Evolutionary conservation across 805 yeast species (phyloP).

Genomic region (Yamadazyma insecticola): DNA sequence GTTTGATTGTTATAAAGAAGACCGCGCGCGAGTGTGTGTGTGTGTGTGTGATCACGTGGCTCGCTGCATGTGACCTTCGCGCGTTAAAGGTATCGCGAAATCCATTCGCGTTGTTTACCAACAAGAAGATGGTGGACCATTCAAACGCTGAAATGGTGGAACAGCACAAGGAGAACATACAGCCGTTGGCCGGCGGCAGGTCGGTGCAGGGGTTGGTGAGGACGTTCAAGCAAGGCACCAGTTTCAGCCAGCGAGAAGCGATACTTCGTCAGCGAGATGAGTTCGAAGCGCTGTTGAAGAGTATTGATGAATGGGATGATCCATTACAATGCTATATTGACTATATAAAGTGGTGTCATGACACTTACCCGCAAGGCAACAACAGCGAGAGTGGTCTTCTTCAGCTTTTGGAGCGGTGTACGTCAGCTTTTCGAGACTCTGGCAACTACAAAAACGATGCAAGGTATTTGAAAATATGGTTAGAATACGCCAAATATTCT

Average conservation of each 20-base stretch:
- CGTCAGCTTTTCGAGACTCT: slow-evolving; percentile 61
- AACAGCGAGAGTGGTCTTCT: slow-evolving; percentile 63
- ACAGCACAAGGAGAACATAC: slow-evolving; percentile 70
- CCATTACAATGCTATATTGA: slow-evolving; percentile 75
- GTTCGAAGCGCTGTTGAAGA: slow-evolving; percentile 48
- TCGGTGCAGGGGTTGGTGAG: slow-evolving; percentile 55
- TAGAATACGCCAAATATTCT: slow-evolving; percentile 64
- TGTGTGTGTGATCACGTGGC: no score
- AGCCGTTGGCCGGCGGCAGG: slow-evolving; percentile 63
- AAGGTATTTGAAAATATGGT: slow-evolving; percentile 76
- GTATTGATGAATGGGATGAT: slow-evolving; percentile 67
- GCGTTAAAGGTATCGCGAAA: no score
- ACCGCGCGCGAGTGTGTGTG: no score
- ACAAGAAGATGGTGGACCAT: no score
- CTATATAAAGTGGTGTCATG: slow-evolving; percentile 69
- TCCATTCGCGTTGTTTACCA: no score
- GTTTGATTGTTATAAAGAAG: no score
- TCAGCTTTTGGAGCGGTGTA: slow-evolving; percentile 62
- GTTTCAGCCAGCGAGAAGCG: slow-evolving; percentile 21
- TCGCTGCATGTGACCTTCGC: no score
- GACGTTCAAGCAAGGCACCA: slow-evolving; percentile 25
- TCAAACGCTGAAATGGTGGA: slow-evolving; percentile 14
- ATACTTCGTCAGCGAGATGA: slow-evolving; percentile 31
- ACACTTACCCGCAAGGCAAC: slow-evolving; percentile 57
- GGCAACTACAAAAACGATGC: slow-evolving; percentile 76